These are phyloP conservation scores for Colletotrichum liriopes DNA, from an alignment of 2,329 filamentous ascomycete species.

Conservation along the genomic window DNA sequence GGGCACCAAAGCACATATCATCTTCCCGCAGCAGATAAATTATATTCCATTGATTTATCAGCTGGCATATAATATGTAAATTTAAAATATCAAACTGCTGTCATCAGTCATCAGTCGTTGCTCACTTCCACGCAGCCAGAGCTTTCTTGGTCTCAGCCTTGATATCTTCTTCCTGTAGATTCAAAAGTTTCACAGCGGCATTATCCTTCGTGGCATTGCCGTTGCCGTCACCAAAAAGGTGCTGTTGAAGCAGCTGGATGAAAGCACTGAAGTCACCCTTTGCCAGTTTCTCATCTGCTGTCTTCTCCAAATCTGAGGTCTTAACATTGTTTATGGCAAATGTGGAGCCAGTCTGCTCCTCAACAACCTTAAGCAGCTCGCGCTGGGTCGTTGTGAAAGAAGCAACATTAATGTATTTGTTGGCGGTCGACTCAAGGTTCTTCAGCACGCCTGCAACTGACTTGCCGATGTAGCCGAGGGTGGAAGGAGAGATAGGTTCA, in stretches of 20 bases:
- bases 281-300: conserved; percentile 58
- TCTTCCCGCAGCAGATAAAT: neutral
- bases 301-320: conserved; percentile 54
- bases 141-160: conserved; percentile 23
- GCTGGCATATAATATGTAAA: neutral
- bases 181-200: conserved; percentile 32
- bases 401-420: conserved; percentile 71
- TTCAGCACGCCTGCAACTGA: conserved; percentile 67
- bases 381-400: conserved; percentile 73
- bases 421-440: conserved; percentile 66
- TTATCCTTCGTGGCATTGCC: conserved; percentile 34
- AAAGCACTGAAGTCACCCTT: conserved; percentile 53
- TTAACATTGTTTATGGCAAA: conserved; percentile 62
- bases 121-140: conserved; percentile 6
- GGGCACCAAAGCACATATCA: neutral
- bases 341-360: conserved; percentile 66
- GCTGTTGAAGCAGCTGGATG: conserved; percentile 25
- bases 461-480: conserved; percentile 65
- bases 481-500: conserved; percentile 66
- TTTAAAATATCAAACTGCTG: neutral
- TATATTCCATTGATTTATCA: neutral
- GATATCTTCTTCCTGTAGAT: conserved; percentile 39
- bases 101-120: neutral
- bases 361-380: conserved; percentile 67
- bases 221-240: conserved; percentile 39